Evolutionary conservation across 805 yeast species (phyloP).

Genomic region (Cyberlindnera petersonii): DNA sequence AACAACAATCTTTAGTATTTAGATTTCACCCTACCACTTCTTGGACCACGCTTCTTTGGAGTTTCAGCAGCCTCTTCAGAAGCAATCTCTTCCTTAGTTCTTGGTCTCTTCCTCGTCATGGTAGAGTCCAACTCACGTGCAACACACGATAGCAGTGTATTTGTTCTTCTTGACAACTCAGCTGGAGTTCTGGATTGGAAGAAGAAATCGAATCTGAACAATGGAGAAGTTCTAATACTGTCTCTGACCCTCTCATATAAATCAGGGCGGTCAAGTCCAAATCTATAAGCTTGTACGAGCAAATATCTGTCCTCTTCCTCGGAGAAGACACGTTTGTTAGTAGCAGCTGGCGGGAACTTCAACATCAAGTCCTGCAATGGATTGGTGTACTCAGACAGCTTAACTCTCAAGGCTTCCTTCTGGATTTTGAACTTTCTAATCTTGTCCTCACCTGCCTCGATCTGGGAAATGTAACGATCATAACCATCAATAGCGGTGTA

Average conservation of each 20-base stretch:
- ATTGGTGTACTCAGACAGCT: slow-evolving; percentile 61
- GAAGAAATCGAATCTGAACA: slow-evolving; percentile 86
- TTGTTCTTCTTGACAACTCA: slow-evolving; percentile 80
- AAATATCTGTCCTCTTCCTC: slow-evolving; percentile 91
- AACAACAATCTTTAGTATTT: slow-evolving; percentile 7
- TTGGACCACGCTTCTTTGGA: slow-evolving; percentile 18
- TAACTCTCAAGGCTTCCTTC: slow-evolving; percentile 73
- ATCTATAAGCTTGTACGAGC: slow-evolving; percentile 70
- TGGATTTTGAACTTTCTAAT: slow-evolving; percentile 61
- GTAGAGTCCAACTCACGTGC: slow-evolving; percentile 49
- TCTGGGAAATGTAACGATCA: slow-evolving; percentile 75
- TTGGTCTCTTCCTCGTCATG: slow-evolving; percentile 15
- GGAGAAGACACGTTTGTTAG: slow-evolving; percentile 64
- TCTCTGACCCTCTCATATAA: slow-evolving; percentile 76
- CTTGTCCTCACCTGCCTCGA: slow-evolving; percentile 87
- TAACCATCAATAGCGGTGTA: slow-evolving; percentile 81
- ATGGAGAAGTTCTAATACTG: slow-evolving; percentile 65
- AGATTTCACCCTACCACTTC: slow-evolving; percentile 16
- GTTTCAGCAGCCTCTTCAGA: slow-evolving; percentile 15
- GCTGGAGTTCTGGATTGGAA: slow-evolving; percentile 72
- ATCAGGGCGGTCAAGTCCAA: slow-evolving; percentile 77
- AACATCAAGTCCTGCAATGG: slow-evolving; percentile 79
- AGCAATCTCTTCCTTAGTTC: slow-evolving; percentile 11
- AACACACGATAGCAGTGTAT: slow-evolving; percentile 70
- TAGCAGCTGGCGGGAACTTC: slow-evolving; percentile 66